These are phyloP conservation scores for Colletotrichum orbiculare DNA, from an alignment of 2,329 filamentous ascomycete species.

Conservation along the genomic window DNA sequence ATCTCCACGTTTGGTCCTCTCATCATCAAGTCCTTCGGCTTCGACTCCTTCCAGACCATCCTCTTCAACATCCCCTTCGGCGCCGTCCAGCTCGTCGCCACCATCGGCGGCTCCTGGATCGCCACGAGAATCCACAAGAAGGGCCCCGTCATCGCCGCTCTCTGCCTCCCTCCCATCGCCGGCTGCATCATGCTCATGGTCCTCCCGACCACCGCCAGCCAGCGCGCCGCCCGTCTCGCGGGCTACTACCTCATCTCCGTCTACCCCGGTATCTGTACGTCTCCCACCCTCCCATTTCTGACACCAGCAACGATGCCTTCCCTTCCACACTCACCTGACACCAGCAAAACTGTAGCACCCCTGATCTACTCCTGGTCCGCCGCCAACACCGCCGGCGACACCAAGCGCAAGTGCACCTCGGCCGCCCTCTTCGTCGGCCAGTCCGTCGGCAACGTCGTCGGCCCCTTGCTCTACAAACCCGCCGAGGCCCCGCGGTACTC, in stretches of 20 bases:
- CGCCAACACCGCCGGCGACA: slow-evolving; percentile 72
- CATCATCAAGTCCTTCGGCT: slow-evolving; percentile 69
- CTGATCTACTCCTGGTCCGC: slow-evolving; percentile 67
- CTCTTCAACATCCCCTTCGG: slow-evolving; percentile 72
- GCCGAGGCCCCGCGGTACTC: slow-evolving; percentile 68
- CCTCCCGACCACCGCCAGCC: slow-evolving; percentile 55
- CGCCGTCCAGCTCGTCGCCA: slow-evolving; percentile 68
- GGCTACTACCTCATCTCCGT: slow-evolving; percentile 71
- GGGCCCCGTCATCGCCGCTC: slow-evolving; percentile 61
- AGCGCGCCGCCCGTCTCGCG: slow-evolving; percentile 62
- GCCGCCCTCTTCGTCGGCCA: slow-evolving; percentile 68
- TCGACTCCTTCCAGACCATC: slow-evolving; percentile 65
- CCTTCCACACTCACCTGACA: background rate
- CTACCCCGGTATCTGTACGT: slow-evolving; percentile 59
- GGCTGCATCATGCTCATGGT: slow-evolving; percentile 66
- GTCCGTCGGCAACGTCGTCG: slow-evolving; percentile 73
- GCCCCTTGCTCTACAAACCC: slow-evolving; percentile 70
- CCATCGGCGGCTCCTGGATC: slow-evolving; percentile 66
- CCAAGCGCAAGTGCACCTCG: slow-evolving; percentile 73
- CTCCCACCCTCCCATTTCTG: no score
- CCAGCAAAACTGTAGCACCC: slow-evolving; percentile 51
- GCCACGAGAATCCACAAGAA: slow-evolving; percentile 67
- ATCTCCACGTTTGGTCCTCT: slow-evolving; percentile 69
- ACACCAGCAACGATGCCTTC: background rate
- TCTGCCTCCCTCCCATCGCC: slow-evolving; percentile 67